Evolutionary conservation across 2,329 filamentous ascomycete species (phyloP).

Genomic region (Biscogniauxia marginata): DNA sequence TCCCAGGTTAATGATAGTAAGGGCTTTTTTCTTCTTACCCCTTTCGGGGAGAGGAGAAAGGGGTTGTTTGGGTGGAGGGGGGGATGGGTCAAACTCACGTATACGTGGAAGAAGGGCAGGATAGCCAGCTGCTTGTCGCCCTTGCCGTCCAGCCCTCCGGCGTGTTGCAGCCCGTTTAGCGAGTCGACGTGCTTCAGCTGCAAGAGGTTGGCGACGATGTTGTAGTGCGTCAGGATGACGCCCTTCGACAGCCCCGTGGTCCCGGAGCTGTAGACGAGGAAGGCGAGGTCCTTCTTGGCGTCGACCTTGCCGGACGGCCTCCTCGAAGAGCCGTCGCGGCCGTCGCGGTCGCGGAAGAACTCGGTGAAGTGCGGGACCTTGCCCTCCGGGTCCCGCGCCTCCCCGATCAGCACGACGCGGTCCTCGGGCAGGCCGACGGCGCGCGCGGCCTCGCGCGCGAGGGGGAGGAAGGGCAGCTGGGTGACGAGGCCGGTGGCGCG

Average conservation of each 20-base stretch:
- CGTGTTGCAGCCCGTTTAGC: conserved; percentile 52
- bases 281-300: conserved; percentile 72
- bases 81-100: conserved; percentile 52
- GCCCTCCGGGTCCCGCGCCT: conserved; percentile 57
- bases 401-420: conserved; percentile 74
- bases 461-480: conserved; percentile 63
- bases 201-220: conserved; percentile 73
- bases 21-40: too few relatives aligned
- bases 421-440: conserved; percentile 69
- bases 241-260: conserved; percentile 92
- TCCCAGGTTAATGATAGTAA: too few relatives aligned
- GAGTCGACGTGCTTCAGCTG: conserved; percentile 56
- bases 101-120: conserved; percentile 89
- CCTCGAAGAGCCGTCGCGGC: too few relatives aligned
- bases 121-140: conserved; percentile 76
- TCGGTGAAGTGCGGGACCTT: conserved; percentile 70
- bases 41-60: neutral
- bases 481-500: conserved; percentile 74
- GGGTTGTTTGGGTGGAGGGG: neutral
- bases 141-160: conserved; percentile 56
- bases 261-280: conserved; percentile 84
- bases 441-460: conserved; percentile 65
- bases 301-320: conserved; percentile 59
- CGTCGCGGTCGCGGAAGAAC: conserved; percentile 47
- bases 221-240: conserved; percentile 80